Conservation (phyloP, 768 basidiomycete genomes). For the Panellus pusillus region DNA sequence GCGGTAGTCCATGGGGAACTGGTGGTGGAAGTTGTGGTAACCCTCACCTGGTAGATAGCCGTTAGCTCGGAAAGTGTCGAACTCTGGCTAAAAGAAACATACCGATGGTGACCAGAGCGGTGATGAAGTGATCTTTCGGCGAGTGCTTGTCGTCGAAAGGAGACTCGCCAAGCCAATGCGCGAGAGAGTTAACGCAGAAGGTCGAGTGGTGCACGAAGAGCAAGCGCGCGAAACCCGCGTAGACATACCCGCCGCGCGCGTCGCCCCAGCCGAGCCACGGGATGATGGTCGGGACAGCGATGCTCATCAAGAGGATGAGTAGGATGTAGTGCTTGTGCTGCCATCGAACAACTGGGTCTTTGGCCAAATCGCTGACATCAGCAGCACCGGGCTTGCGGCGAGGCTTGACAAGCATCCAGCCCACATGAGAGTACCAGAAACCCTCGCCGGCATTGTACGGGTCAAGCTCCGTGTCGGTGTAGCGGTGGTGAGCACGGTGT, state of each 20-base stretch:
- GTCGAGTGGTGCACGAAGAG: constrained; percentile 94
- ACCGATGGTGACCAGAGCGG: constrained; percentile 88
- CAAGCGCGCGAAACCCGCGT: constrained; percentile 76
- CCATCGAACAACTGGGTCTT: constrained; percentile 82
- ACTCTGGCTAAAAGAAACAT: no score
- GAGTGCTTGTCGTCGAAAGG: constrained; percentile 98
- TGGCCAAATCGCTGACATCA: constrained; percentile 86
- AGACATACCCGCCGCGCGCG: constrained; percentile 82
- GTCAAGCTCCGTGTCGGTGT: constrained; percentile 96
- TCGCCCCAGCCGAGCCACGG: constrained; percentile 86
- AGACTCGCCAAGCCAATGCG: constrained; percentile 93
- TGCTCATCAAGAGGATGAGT: constrained; percentile 71
- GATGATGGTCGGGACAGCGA: constrained; percentile 73
- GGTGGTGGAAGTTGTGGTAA: constrained; percentile 98
- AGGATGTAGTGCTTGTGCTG: constrained; percentile 83
- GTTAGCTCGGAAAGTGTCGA: no score
- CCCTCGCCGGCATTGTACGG: constrained; percentile 94
- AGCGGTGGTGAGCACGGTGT: constrained; percentile 95
- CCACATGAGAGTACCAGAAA: constrained; percentile 82
- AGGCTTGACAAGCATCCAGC: constrained; percentile 94
- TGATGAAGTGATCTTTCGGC: constrained; percentile 88
- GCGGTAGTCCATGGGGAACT: constrained; percentile 97
- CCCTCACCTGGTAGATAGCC: constrained; percentile 51
- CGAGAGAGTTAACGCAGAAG: constrained; percentile 96
- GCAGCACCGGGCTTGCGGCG: constrained; percentile 89